Percentiles rank a stretch among this genome's conserved stretches.
Evolutionary conservation across 306 rosid genomes (phyloP).

Genomic region (Pyrus pyrifolia): DNA sequence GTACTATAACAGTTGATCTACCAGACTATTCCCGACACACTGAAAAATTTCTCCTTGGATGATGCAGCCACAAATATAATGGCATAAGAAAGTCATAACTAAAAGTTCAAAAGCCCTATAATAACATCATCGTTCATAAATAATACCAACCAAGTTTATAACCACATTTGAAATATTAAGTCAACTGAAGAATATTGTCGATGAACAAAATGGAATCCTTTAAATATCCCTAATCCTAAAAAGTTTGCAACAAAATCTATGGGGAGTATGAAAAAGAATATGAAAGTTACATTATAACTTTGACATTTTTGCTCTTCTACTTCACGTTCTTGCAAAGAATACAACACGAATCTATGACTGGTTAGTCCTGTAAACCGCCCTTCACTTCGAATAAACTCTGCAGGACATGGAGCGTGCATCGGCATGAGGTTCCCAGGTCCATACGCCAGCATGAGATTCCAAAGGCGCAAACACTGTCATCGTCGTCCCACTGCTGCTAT

Average conservation of each 20-base stretch:
- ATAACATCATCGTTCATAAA: no score
- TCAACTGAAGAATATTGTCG: background rate
- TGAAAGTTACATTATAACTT: background rate
- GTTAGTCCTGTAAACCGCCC: background rate
- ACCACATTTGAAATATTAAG: background rate
- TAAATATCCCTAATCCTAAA: background rate
- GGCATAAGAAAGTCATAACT: no score
- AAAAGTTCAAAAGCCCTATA: no score
- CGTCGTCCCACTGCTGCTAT: slow-evolving; percentile 6
- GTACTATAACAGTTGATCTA: no score
- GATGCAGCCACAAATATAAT: no score
- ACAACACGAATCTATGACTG: background rate
- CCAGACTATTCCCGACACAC: no score
- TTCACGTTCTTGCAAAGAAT: slow-evolving; percentile 4
- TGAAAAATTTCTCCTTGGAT: no score
- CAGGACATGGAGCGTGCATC: background rate
- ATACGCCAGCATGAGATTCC: background rate
- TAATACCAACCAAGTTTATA: background rate
- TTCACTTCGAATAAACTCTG: background rate
- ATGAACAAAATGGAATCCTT: background rate
- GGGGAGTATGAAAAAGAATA: background rate
- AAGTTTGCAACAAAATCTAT: background rate
- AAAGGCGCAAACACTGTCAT: background rate
- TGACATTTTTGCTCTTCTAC: background rate
- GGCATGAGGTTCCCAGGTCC: background rate